A percentile compares a stretch with the other conserved stretches of the same genome.
Conservation (phyloP, 2,329 filamentous ascomycete genomes). For the Alternaria angustiovoidea region DNA sequence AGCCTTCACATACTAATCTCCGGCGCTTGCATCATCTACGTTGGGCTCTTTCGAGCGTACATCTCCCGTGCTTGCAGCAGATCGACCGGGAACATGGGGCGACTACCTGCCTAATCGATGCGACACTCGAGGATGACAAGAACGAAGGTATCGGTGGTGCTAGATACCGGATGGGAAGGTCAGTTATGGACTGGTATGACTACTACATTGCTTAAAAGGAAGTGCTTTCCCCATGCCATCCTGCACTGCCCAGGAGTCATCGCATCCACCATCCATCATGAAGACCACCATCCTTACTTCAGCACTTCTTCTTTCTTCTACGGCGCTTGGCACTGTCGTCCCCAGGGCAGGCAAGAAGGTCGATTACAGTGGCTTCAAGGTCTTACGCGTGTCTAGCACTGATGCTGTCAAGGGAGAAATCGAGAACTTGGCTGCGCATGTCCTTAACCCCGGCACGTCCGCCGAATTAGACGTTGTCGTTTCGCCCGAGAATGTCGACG, state of each 20-base stretch:
- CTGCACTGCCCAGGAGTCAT: conserved; percentile 1
- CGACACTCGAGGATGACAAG: conserved; percentile 15
- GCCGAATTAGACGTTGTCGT: conserved; percentile 47
- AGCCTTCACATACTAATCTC: conserved; percentile 24
- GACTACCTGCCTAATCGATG: conserved; percentile 37
- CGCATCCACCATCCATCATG: conserved; percentile 30
- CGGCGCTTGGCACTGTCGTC: conserved; percentile 35
- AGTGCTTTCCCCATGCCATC: conserved; percentile 5
- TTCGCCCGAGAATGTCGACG: conserved; percentile 43
- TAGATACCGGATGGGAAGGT: conserved; percentile 34
- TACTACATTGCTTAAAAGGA: conserved; percentile 25
- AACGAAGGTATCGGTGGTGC: conserved; percentile 12
- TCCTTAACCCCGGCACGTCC: conserved; percentile 43
- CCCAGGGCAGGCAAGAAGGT: conserved; percentile 41
- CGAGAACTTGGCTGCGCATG: conserved; percentile 42
- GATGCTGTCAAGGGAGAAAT: conserved; percentile 38
- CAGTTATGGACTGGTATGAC: not conserved
- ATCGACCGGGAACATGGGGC: conserved; percentile 14
- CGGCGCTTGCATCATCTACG: conserved; percentile 26
- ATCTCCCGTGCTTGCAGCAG: conserved; percentile 33
- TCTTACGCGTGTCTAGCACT: conserved; percentile 38
- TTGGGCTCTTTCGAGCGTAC: conserved; percentile 20
- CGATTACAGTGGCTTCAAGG: conserved; percentile 50
- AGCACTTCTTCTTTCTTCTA: conserved; percentile 33
- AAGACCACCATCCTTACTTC: conserved; percentile 39